Percentiles rank a stretch among this genome's conserved stretches.
Evolutionary conservation across 2,329 filamentous ascomycete genomes (phyloP).

Genomic region (Aureobasidium leucospermi): DNA sequence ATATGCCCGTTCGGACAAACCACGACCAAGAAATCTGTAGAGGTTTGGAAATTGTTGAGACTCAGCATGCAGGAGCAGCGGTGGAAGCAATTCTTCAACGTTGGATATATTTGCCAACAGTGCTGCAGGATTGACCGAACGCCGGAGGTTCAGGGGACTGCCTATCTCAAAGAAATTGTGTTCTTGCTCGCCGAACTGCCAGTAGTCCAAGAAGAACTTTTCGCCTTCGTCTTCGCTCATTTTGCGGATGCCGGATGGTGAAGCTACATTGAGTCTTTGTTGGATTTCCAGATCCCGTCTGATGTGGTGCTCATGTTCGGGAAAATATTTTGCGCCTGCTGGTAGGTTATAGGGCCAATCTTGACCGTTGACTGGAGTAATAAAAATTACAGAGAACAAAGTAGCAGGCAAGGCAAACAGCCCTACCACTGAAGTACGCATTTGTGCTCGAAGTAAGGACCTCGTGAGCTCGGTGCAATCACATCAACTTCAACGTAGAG

Average conservation of each 20-base stretch:
- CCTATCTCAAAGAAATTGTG: neutral
- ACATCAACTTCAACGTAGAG: neutral
- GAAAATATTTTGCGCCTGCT: slow-evolving; percentile 39
- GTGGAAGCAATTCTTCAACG: slow-evolving; percentile 35
- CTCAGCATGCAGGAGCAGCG: slow-evolving; percentile 45
- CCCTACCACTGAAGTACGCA: neutral
- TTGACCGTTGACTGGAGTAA: slow-evolving; percentile 22
- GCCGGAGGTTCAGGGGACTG: neutral
- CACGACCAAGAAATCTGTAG: slow-evolving; percentile 23
- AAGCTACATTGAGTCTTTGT: slow-evolving; percentile 27
- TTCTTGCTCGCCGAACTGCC: slow-evolving; percentile 35
- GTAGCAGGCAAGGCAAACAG: neutral
- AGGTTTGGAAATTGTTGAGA: neutral
- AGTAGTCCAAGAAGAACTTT: slow-evolving; percentile 67
- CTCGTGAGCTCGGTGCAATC: neutral
- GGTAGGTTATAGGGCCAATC: slow-evolving; percentile 43
- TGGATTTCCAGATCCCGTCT: slow-evolving; percentile 35
- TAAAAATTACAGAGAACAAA: neutral
- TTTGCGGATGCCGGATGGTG: slow-evolving; percentile 60
- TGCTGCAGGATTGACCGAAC: slow-evolving; percentile 8
- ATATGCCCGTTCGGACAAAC: slow-evolving; percentile 49
- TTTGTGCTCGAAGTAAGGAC: neutral
- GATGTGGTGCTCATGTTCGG: slow-evolving; percentile 38
- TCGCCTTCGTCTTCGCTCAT: slow-evolving; percentile 63
- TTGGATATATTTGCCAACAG: neutral